Base-by-base conservation (phyloP, 2,329 filamentous ascomycete genomes). In the Coniochaeta sp. region DNA sequence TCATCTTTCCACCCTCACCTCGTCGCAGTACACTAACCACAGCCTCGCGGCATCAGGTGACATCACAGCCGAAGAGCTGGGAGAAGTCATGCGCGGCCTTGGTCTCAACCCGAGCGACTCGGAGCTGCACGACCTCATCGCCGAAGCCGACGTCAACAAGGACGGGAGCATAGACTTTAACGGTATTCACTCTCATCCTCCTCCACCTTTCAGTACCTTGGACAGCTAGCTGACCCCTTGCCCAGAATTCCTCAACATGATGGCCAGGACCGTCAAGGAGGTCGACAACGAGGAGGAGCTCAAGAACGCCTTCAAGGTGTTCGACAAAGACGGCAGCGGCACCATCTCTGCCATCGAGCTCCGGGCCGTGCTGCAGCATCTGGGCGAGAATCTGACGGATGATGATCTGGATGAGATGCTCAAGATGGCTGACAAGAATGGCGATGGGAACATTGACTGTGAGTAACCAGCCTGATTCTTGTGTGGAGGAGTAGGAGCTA, bases 361-460 rank as follows among this genome's bases (percentile, higher is more conserved):
- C 57, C 74, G 78, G 58, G 74, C 78, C 60, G 79, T 85, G 66
- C 82, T 85, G 78, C 81, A 78, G 58, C 79, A 76, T 22, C 79
- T 85, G 51, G 82, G 82, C 58, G 81, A 85, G 73, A 79, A 82
- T 65, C 67, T 85, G 64, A 81, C 79, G 48, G 79, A 84, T 58
- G 78, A 78, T 40, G 79, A 85, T 70, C 77, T 85, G 53, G 79
- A 83, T 56, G 79, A 83, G 70, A 84, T 85, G 81, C 79, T 85
- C 63, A 68, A 77, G 61, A 78, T 83, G 69, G 81, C 81, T 57
- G 82, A 85, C 61, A 77, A 81, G 71, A 78, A 85, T 63, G 79
- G 79, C 35, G 79, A 84, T 61, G 82, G 82, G 53, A 73, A 75
- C 56, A 85, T 85, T 65, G 81, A 85, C 66, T 85, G 81, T 83